Base-by-base conservation (phyloP, 495 filamentous ascomycete genomes). In the Neurospora sp. region DNA sequence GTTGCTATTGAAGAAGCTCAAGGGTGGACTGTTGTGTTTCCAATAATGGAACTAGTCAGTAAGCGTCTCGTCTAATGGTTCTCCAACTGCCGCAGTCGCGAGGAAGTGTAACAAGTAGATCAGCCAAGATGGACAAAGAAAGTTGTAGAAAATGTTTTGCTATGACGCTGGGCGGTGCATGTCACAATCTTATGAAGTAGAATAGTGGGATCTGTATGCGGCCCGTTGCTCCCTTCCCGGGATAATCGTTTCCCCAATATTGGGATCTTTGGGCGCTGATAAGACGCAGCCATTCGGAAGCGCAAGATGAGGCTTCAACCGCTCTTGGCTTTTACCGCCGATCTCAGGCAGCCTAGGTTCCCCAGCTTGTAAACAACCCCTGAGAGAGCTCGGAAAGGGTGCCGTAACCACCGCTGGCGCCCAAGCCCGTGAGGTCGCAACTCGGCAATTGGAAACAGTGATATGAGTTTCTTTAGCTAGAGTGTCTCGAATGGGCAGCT, bases 1-100 rank as follows among this genome's bases (percentile, higher is more conserved):
- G 31, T 70, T 35, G 35, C 48, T 74, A 59, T 76, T 77, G 71
- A 69, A 74, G 22, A 76, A 76, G 4, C 73, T 71, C 16, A 73
- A 73, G 11, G 76, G 76, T 20, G 74, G 74, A 16, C 76, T 78
- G 68, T 39, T 39, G n/a, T 22, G 69, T 59, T 44, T 39, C 35
- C 37, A 65, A 31, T 14, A 46, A 68, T 31, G 71, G 39, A 27
- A 9, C 53, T 37, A 35, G 53, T 65, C 53, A 65, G 53, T 65
- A 65, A 37, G 53, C 53, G 53, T 37, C 14, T 65, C 53, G 53
- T 65, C 27, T 18, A 35, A 65, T 4, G 27, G 53, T 65, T 35
- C 6, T 31, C 53, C 14, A 27, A 61, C 2, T 14, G 53, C 53
- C 22, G 12, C 35, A 61, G 0, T 31, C 53, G 5, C 53, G 27